Evolutionary conservation across 305 asterid genomes (phyloP).

Genomic region (Plantago coronopus): DNA sequence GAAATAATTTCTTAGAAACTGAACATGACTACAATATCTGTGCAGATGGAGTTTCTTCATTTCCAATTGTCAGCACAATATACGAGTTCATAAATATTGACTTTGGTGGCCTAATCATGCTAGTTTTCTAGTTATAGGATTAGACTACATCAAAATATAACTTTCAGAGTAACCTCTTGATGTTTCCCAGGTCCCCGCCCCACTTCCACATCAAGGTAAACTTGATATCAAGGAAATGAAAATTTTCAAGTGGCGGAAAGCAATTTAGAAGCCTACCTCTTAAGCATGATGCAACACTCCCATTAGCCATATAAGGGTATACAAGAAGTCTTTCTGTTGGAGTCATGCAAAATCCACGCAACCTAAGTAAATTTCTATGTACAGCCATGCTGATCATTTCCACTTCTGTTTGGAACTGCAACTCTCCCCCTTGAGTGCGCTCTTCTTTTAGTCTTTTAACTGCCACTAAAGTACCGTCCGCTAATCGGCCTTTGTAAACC

Average conservation of each 20-base stretch:
- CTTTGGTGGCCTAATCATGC: too few species aligned
- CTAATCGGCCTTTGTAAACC: slow-evolving; percentile 59
- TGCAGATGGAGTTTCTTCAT: not conserved
- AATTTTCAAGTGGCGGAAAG: slow-evolving; percentile 6
- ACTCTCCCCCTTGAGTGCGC: slow-evolving; percentile 70
- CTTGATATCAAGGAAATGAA: slow-evolving; percentile 3
- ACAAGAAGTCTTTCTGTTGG: slow-evolving; percentile 68
- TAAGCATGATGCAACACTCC: slow-evolving; percentile 69
- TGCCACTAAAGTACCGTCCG: slow-evolving; percentile 62
- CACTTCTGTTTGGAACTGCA: slow-evolving; percentile 65
- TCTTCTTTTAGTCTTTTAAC: slow-evolving; percentile 67
- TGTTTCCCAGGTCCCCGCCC: too few species aligned
- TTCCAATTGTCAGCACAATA: not conserved
- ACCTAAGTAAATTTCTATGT: slow-evolving; percentile 59
- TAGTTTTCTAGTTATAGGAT: too few species aligned
- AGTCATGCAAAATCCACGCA: slow-evolving; percentile 70
- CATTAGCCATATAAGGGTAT: slow-evolving; percentile 70
- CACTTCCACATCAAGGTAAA: not conserved
- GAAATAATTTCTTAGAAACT: not conserved
- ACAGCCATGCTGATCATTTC: slow-evolving; percentile 83
- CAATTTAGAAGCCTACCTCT: slow-evolving; percentile 41
- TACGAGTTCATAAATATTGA: too few species aligned
- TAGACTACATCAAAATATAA: too few species aligned
- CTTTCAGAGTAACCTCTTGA: too few species aligned
- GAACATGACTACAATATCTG: not conserved